phyloP scores from a whole-genome alignment of 1,284 basidiomycete genomes.

The Fomitopsis schrenkii region DNA sequence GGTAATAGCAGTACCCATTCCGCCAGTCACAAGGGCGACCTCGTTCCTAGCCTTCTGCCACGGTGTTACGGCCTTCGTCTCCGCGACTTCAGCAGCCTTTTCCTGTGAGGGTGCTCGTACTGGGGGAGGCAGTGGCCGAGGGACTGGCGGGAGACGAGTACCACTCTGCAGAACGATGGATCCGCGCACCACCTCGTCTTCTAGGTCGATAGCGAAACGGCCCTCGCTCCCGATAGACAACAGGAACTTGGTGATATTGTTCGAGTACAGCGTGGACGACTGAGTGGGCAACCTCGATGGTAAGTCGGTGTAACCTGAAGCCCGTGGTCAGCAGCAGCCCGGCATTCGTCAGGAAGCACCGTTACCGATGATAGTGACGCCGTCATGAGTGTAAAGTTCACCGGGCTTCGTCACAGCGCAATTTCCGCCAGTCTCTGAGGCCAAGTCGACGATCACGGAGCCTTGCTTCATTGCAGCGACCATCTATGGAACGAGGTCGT shows the following conservation, averaged over 20 bases:
- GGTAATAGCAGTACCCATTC: slow-evolving; percentile 68
- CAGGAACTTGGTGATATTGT: slow-evolving; percentile 86
- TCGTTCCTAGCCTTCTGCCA: slow-evolving; percentile 78
- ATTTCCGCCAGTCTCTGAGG: slow-evolving; percentile 82
- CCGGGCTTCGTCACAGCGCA: slow-evolving; percentile 79
- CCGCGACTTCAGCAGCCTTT: slow-evolving; percentile 47
- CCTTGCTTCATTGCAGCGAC: slow-evolving; percentile 85
- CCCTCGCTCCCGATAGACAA: slow-evolving; percentile 64
- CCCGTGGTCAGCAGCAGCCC: not conserved
- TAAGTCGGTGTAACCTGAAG: slow-evolving; percentile 71
- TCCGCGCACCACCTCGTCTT: slow-evolving; percentile 81
- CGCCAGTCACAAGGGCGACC: slow-evolving; percentile 66
- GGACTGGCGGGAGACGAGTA: slow-evolving; percentile 58
- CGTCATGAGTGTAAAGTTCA: slow-evolving; percentile 59
- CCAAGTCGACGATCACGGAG: slow-evolving; percentile 81
- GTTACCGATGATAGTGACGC: slow-evolving; percentile 75
- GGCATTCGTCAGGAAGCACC: not conserved
- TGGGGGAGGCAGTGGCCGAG: slow-evolving; percentile 57
- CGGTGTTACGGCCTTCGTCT: slow-evolving; percentile 65
- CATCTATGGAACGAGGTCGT: slow-evolving; percentile 41
- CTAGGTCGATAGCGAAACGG: slow-evolving; percentile 63
- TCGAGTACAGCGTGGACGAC: slow-evolving; percentile 83
- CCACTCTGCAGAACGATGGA: slow-evolving; percentile 74
- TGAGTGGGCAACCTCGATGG: slow-evolving; percentile 83
- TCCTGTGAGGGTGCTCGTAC: slow-evolving; percentile 44